phyloP scores from a whole-genome alignment of 2,329 filamentous ascomycete genomes.

The Lasiodiplodia sp. region DNA sequence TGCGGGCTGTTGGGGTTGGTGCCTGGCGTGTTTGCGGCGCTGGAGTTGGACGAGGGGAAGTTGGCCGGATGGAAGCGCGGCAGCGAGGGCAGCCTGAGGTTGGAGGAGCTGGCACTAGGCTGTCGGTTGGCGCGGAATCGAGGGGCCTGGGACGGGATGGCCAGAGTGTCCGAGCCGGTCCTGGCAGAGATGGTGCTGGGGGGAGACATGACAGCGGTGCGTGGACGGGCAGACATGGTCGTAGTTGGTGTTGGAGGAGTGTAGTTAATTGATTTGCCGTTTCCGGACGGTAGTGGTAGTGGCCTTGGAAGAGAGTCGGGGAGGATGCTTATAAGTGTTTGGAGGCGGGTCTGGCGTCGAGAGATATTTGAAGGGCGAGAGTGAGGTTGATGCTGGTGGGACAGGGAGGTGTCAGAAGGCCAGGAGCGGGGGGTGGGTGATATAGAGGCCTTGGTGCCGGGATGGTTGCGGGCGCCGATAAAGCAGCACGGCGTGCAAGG shows the following conservation, averaged over 20 bases:
- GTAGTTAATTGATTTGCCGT: not conserved
- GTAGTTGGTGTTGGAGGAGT: not conserved
- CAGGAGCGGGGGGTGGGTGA: conserved; percentile 23
- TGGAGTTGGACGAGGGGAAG: conserved; percentile 53
- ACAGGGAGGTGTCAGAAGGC: conserved; percentile 20
- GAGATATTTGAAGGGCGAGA: not conserved
- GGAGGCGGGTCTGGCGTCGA: conserved; percentile 6
- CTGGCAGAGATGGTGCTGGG: conserved; percentile 16
- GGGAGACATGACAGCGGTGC: conserved; percentile 18
- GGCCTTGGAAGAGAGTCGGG: not conserved
- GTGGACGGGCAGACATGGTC: conserved; percentile 9
- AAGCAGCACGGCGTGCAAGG: conserved; percentile 25
- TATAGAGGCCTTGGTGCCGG: conserved; percentile 19
- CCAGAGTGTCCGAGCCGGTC: conserved; percentile 39
- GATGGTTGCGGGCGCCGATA: conserved; percentile 19
- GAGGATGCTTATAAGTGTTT: conserved; percentile 14
- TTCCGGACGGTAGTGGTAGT: not conserved
- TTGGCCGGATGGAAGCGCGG: conserved; percentile 62
- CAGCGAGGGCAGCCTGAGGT: conserved; percentile 56
- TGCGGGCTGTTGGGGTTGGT: conserved; percentile 51
- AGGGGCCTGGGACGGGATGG: conserved; percentile 45
- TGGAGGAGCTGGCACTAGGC: conserved; percentile 45
- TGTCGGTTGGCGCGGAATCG: conserved; percentile 44
- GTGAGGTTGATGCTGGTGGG: conserved; percentile 4
- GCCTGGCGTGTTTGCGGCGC: conserved; percentile 45